phyloP scores from a whole-genome alignment of 2,329 filamentous ascomycete genomes.

The Colletotrichum chlorophyti region DNA sequence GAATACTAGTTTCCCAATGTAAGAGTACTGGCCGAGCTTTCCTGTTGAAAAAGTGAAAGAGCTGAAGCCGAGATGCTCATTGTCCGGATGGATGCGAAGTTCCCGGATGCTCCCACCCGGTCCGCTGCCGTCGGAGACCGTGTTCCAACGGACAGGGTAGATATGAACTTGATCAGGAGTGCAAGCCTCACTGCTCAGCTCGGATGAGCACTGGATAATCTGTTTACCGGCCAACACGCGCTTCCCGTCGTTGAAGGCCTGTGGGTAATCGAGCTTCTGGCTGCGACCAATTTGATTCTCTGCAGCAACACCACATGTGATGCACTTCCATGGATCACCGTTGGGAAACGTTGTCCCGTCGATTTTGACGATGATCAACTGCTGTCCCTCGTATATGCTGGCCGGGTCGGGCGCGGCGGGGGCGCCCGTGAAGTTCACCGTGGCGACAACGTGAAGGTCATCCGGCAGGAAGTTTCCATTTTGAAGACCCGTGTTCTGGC shows the following conservation, averaged over 20 bases:
- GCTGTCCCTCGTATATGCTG: constrained; percentile 48
- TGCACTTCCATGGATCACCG: constrained; percentile 54
- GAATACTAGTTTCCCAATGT: constrained; percentile 43
- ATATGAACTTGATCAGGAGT: constrained; percentile 41
- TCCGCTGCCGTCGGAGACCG: constrained; percentile 35
- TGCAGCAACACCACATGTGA: constrained; percentile 49
- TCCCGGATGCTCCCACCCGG: constrained; percentile 42
- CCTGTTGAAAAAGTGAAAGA: constrained; percentile 34
- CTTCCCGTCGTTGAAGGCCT: constrained; percentile 47
- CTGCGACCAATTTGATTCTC: constrained; percentile 36
- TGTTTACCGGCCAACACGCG: constrained; percentile 41
- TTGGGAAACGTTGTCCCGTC: constrained; percentile 48
- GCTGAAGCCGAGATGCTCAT: constrained; percentile 46
- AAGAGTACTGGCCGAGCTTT: constrained; percentile 32
- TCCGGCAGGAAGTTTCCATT: constrained; percentile 46
- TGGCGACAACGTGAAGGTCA: constrained; percentile 48
- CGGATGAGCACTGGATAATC: constrained; percentile 45
- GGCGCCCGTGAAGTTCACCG: constrained; percentile 49
- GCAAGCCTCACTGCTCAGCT: constrained; percentile 42
- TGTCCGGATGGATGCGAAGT: constrained; percentile 48
- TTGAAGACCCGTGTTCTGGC: constrained; percentile 8
- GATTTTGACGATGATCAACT: constrained; percentile 50
- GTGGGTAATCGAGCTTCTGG: constrained; percentile 45
- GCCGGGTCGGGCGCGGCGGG: constrained; percentile 44
- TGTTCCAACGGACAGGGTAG: constrained; percentile 47